A percentile compares a stretch with the other conserved stretches of the same genome.
phyloP scores from a whole-genome alignment of 108 stramenopile species.

The Phaeodactylum tricornutum region DNA sequence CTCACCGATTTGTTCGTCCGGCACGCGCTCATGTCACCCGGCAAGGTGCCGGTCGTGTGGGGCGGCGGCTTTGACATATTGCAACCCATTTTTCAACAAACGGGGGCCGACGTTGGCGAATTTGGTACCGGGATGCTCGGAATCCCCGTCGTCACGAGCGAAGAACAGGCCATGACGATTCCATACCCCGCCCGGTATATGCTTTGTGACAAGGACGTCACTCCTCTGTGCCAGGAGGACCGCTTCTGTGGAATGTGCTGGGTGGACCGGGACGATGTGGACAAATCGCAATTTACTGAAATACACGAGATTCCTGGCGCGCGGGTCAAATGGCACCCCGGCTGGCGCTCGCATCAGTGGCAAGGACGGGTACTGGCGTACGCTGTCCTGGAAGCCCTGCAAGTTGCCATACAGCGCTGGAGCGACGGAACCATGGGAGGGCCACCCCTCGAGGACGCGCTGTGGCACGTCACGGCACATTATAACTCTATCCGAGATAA shows the following conservation, averaged over 20 bases:
- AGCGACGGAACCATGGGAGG: slow-evolving; percentile 63
- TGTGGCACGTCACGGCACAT: slow-evolving; percentile 58
- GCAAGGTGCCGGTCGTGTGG: slow-evolving; percentile 60
- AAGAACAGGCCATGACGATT: slow-evolving; percentile 34
- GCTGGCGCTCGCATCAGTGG: slow-evolving; percentile 71
- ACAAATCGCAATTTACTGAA: slow-evolving; percentile 22
- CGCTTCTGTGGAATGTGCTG: slow-evolving; percentile 56
- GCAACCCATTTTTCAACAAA: slow-evolving; percentile 47
- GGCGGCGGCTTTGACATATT: slow-evolving; percentile 44
- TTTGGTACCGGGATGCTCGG: slow-evolving; percentile 41
- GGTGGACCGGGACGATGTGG: slow-evolving; percentile 42
- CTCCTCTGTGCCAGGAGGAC: slow-evolving; percentile 38
- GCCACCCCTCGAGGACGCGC: slow-evolving; percentile 64
- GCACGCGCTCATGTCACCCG: slow-evolving; percentile 48
- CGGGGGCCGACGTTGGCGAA: slow-evolving; percentile 68
- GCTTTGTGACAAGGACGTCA: slow-evolving; percentile 35
- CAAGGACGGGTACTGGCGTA: slow-evolving; percentile 52
- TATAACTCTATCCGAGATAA: slow-evolving; percentile 55
- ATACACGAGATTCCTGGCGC: slow-evolving; percentile 5
- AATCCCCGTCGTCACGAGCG: slow-evolving; percentile 34
- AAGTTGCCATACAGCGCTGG: slow-evolving; percentile 53
- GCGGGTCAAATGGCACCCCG: slow-evolving; percentile 52
- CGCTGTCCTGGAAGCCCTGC: slow-evolving; percentile 38
- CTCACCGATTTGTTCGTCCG: slow-evolving; percentile 52
- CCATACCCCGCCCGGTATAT: slow-evolving; percentile 59